Evolutionary conservation across 2,329 filamentous ascomycete genomes (phyloP).

Genomic region (Lachnellula subtilissima): DNA sequence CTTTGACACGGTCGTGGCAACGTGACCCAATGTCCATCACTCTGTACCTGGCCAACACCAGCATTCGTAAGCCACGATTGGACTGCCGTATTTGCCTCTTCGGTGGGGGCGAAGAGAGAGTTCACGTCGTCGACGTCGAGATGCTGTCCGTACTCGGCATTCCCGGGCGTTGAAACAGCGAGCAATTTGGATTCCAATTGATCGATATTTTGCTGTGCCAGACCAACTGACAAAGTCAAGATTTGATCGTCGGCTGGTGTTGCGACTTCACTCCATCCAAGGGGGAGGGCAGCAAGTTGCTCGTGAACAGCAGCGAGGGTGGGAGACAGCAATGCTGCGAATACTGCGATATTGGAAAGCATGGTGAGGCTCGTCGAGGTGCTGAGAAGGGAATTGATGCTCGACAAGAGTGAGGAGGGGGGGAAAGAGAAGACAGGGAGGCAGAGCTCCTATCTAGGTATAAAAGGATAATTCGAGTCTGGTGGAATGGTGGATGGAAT

Average conservation of each 20-base stretch:
- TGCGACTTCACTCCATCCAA: conserved; percentile 15
- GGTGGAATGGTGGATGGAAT: no score
- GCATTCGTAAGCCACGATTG: conserved; percentile 51
- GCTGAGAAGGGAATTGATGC: neutral
- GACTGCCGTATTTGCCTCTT: conserved; percentile 45
- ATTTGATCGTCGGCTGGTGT: conserved; percentile 2
- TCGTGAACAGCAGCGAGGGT: conserved; percentile 1
- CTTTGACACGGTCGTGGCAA: conserved; percentile 43
- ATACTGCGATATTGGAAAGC: neutral
- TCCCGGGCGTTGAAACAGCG: conserved; percentile 45
- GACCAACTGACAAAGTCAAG: conserved; percentile 33
- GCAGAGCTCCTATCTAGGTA: neutral
- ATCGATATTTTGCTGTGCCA: conserved; percentile 42
- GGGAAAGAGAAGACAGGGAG: neutral
- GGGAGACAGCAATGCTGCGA: neutral
- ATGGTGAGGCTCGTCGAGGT: neutral
- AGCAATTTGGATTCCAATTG: conserved; percentile 38
- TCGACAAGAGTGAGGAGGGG: neutral
- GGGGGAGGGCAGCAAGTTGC: conserved; percentile 11
- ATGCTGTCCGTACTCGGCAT: conserved; percentile 50
- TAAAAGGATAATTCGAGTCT: neutral
- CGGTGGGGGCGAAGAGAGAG: conserved; percentile 46
- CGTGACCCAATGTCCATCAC: conserved; percentile 51
- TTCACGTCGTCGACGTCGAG: conserved; percentile 47
- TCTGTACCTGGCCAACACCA: conserved; percentile 40